Evolutionary conservation across 305 asterid species (phyloP), one percentile per base, ranked within the genome.

Genomic region (Fraxinus floribunda): DNA sequence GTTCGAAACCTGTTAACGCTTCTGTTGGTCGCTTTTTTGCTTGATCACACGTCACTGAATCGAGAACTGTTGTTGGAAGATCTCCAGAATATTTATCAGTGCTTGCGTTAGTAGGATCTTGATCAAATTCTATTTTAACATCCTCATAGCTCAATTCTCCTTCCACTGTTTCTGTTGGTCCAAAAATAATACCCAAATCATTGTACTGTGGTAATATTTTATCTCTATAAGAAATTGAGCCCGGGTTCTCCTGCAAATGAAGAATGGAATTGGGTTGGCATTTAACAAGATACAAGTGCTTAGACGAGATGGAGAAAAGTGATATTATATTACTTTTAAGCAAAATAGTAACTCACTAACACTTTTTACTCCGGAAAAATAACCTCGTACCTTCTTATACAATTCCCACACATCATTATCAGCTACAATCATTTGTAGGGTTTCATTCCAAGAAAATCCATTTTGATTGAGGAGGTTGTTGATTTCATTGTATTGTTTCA

Each of bases 401-500:
- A 76, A 84, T 68, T 86, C 86, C 91, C 91, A 86, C 9, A 35
- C 80, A 64, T 78, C 75, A 41, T 72, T 79, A 30, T 82, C 85
- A 32, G 88, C 91, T 73, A 77, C 71, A 79, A 88, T 80, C 77
- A 7, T 86, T 41, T 44, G 82, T 15, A 81, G 77, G 34, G 84
- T 72, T 83, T 85, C 87, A 34, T 86, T 86, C 89, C 87, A 88
- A 7, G 49, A 35, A 87, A 86, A 88, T 57, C 89, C 88, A 20
- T 79, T 83, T 78, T 86, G 88, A 81, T 81, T 81, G 60, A 88
- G 89, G 78, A 88, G 86, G 77, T 39, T 29, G 71, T 55, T 83
- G 79, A 85, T 81, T 20, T 86, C 91, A 70, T 66, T 81, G 76
- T 84, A 86, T 68, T 88, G 89, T 76, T 83, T 83, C 88, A 85